These are phyloP conservation scores for Nyctanthes arbortristis DNA, from an alignment of 257 asterid genomes.

Conservation along the genomic window DNA sequence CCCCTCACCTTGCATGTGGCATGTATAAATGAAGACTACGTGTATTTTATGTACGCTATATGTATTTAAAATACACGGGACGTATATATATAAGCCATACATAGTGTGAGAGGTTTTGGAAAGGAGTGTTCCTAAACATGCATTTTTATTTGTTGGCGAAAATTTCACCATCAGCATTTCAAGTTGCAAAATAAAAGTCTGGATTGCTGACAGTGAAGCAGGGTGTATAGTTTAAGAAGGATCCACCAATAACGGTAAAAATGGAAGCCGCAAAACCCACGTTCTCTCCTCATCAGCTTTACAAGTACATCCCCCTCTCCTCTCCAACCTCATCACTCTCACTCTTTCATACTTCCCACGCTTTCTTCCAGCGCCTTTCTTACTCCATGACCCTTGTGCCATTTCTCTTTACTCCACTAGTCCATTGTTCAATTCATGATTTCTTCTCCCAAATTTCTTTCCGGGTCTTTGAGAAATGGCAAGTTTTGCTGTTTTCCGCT, in stretches of 20 bases:
- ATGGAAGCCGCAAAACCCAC: slow-evolving; percentile 52
- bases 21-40: too few species aligned
- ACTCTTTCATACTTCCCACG: slow-evolving; percentile 23
- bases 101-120: too few species aligned
- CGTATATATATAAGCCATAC: too few species aligned
- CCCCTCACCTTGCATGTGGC: too few species aligned
- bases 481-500: slow-evolving; percentile 8
- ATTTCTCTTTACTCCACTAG: too few species aligned
- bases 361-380: slow-evolving; percentile 7
- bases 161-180: too few species aligned
- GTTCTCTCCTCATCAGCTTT: slow-evolving; percentile 46
- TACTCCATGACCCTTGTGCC: slow-evolving; percentile 41
- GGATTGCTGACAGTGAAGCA: background rate
- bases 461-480: slow-evolving; percentile 15
- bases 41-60: too few species aligned
- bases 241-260: slow-evolving; percentile 30
- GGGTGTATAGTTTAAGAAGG: slow-evolving; percentile 17
- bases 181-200: background rate
- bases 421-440: slow-evolving; percentile 25
- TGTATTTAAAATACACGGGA: too few species aligned
- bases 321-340: slow-evolving; percentile 26
- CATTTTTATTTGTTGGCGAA: too few species aligned
- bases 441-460: background rate
- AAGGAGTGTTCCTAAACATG: background rate
- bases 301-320: slow-evolving; percentile 11